Evolutionary conservation across 2,329 filamentous ascomycete genomes (phyloP), one percentile per base, ranked within the genome.

Genomic region (Paracoccidioides brasiliensis): DNA sequence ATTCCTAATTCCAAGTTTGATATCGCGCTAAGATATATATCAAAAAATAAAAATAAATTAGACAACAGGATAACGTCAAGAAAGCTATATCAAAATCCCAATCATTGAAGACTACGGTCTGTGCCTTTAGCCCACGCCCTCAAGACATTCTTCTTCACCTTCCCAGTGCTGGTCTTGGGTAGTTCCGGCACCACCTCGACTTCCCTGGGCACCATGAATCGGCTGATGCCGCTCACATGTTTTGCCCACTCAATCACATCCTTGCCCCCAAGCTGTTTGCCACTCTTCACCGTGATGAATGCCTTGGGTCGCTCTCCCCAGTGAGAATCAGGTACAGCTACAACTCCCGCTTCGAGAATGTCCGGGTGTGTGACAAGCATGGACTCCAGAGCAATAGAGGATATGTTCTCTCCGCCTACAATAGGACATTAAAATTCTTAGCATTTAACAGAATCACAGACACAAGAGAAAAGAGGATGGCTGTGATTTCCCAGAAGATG

Each of bases 281-380:
- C 84, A 44, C 80, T 70, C 66, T 89, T 87, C 37, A 90, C 77
- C 0, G 93, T 97, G 57, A 97, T 74, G 67, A 88, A 98, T 0
- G 91, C 93, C 73, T 95, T 95, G 10, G 93, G 91, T n/a, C 88
- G 76, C 73, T 98, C 93, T 30, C 93, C 93, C 90, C 91, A 98
- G 67, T 94, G 88, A 41, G 83, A 84, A 69, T 97, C 90, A 0
- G 85, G 78, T 0, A 97, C 84, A 0, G 88, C 87, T 4, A 96
- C 88, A 37, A 96, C 90, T 41, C 89, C 93, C 0, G 86, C 90
- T 74, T 98, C 93, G 30, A 98, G 80, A 41, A 98, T 82, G 61
- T 88, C 83, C 0, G 90, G 89, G 68, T 98, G 93, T 51, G 88
- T 85, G 5, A 85, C 85, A 1, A 98, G 79, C 83, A 95, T 88